Percentiles rank a stretch among this genome's conserved stretches.
Evolutionary conservation across 2,329 filamentous ascomycete species (phyloP).

Genomic region (Hansfordia pulvinata): DNA sequence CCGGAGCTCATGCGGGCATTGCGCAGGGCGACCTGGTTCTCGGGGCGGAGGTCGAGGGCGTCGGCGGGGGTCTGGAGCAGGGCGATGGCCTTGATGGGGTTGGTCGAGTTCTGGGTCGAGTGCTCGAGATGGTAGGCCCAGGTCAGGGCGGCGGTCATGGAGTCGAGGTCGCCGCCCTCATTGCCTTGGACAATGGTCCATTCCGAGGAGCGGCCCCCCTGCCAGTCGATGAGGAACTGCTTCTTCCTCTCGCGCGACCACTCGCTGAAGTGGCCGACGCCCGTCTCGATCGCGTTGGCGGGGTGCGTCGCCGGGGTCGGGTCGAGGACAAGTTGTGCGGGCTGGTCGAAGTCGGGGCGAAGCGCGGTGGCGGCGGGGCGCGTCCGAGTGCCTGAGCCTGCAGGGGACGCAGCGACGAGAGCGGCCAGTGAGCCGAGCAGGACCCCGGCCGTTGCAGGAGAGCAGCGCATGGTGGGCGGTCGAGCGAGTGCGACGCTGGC

Average conservation of each 20-base stretch:
- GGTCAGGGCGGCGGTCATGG: conserved; percentile 27
- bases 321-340: too few species aligned
- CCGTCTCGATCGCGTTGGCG: conserved; percentile 8
- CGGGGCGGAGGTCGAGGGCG: conserved; percentile 29
- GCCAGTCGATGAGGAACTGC: conserved; percentile 30
- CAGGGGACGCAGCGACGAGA: too few species aligned
- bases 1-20: conserved; percentile 29
- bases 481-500: too few species aligned
- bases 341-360: too few species aligned
- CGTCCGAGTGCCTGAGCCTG: too few species aligned
- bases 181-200: conserved; percentile 32
- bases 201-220: conserved; percentile 23
- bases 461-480: too few species aligned
- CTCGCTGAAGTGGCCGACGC: conserved; percentile 32
- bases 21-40: conserved; percentile 28
- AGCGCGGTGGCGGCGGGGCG: too few species aligned
- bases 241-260: conserved; percentile 31
- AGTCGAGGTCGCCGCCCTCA: conserved; percentile 28
- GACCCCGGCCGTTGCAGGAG: too few species aligned
- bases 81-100: conserved; percentile 29
- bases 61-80: conserved; percentile 29
- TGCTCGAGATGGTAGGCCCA: conserved; percentile 33
- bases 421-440: too few species aligned
- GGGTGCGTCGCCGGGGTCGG: too few species aligned
- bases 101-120: conserved; percentile 23